phyloP scores from a whole-genome alignment of 495 filamentous ascomycete species.

The Tuber umbilicatum region DNA sequence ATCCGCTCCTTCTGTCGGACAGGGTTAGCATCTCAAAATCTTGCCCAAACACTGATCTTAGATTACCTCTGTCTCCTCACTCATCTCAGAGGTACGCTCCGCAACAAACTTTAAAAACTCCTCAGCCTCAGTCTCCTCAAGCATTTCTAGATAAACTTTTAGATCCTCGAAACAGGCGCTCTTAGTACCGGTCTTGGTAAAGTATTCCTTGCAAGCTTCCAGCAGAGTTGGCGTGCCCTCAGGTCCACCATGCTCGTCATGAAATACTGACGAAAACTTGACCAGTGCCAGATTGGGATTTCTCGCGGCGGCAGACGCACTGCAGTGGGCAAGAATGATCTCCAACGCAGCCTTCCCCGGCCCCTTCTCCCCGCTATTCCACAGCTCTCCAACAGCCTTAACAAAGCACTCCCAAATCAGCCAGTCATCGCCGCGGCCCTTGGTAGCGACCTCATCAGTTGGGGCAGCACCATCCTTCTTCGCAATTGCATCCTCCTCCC shows the following conservation, averaged over 20 bases:
- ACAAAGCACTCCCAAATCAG: conserved; percentile 50
- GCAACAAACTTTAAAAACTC: conserved; percentile 45
- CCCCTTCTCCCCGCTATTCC: conserved; percentile 35
- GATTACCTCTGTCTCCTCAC: conserved; percentile 42
- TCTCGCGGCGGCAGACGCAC: conserved; percentile 40
- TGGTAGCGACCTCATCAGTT: conserved; percentile 32
- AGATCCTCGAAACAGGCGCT: conserved; percentile 54
- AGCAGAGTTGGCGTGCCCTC: conserved; percentile 45
- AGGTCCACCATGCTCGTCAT: conserved; percentile 37
- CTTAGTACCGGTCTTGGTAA: conserved; percentile 49
- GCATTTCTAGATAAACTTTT: conserved; percentile 44
- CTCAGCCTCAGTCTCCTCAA: conserved; percentile 43
- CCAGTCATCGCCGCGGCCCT: conserved; percentile 52
- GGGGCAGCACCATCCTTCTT: conserved; percentile 7
- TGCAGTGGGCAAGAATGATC: conserved; percentile 40
- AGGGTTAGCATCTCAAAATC: conserved; percentile 31
- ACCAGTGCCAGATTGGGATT: conserved; percentile 43
- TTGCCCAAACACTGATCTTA: conserved; percentile 8
- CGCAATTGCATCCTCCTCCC: conserved; percentile 5
- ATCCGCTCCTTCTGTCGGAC: conserved; percentile 33
- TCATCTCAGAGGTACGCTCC: conserved; percentile 26
- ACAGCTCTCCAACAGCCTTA: conserved; percentile 41
- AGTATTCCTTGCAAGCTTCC: conserved; percentile 48
- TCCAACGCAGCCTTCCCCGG: conserved; percentile 36
- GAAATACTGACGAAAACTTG: conserved; percentile 40